Conservation (phyloP, 2,329 filamentous ascomycete genomes). For the Diaporthe australafricana region DNA sequence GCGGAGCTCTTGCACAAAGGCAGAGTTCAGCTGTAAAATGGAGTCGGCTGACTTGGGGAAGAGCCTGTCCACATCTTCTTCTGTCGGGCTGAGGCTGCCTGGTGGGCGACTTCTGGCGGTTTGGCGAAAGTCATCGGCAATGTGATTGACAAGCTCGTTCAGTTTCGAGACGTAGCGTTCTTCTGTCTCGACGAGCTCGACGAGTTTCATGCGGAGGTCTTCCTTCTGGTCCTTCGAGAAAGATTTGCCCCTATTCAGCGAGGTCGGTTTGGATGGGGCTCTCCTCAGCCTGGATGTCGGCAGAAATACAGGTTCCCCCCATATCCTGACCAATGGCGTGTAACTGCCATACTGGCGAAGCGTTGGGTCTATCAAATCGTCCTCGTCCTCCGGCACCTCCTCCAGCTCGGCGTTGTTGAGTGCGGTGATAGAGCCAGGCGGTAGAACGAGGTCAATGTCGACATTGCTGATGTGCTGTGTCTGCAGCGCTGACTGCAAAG, state of each 20-base stretch:
- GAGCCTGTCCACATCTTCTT: constrained; percentile 77
- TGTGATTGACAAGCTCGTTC: constrained; percentile 82
- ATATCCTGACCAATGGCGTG: constrained; percentile 78
- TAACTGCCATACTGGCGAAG: constrained; percentile 81
- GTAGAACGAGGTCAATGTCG: constrained; percentile 88
- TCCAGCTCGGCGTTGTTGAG: constrained; percentile 70
- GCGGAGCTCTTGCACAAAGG: constrained; percentile 82
- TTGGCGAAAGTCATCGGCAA: constrained; percentile 83
- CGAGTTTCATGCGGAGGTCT: constrained; percentile 87
- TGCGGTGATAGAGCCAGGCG: constrained; percentile 79
- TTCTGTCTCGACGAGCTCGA: constrained; percentile 92
- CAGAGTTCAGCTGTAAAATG: constrained; percentile 85
- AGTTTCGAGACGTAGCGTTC: constrained; percentile 93
- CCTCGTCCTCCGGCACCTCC: constrained; percentile 70
- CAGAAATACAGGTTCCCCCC: constrained; percentile 87
- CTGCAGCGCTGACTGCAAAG: constrained; percentile 80
- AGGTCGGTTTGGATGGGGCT: constrained; percentile 87
- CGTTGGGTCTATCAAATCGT: constrained; percentile 73
- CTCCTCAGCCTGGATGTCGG: constrained; percentile 87
- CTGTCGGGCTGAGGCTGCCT: constrained; percentile 77
- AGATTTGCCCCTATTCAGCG: constrained; percentile 80
- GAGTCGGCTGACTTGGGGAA: constrained; percentile 85
- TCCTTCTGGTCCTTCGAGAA: constrained; percentile 87
- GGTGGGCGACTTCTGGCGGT: constrained; percentile 70
- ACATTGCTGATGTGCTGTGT: constrained; percentile 86